phyloP scores from a whole-genome alignment of 2,329 filamentous ascomycete genomes.

The Aureobasidium uvarum region DNA sequence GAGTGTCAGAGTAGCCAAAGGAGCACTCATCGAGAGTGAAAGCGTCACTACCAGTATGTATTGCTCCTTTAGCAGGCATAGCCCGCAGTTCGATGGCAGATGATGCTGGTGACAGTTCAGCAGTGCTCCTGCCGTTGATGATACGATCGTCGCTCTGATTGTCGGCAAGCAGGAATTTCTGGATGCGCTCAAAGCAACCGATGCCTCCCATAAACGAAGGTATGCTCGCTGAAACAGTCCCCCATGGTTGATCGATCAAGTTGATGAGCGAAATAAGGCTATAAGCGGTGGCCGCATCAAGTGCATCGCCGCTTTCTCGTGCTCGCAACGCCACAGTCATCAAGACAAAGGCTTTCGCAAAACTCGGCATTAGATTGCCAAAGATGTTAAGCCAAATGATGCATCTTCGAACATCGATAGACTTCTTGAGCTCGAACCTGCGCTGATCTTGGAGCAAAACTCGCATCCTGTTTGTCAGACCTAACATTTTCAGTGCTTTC shows the following conservation, averaged over 20 bases:
- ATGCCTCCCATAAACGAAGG: background rate
- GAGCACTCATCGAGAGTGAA: background rate
- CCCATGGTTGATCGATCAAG: background rate
- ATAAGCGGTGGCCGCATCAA: background rate
- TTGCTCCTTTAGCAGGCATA: background rate
- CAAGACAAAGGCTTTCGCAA: background rate
- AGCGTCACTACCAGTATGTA: too few relatives aligned
- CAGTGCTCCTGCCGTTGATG: background rate
- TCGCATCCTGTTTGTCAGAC: background rate
- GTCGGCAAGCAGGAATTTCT: background rate
- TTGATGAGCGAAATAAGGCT: background rate
- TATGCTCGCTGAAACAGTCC: background rate
- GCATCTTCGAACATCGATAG: background rate
- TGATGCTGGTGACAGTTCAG: background rate
- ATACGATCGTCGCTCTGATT: background rate
- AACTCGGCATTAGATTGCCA: constrained; percentile 2
- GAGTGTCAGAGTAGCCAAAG: background rate
- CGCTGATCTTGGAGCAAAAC: constrained; percentile 14
- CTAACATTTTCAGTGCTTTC: constrained; percentile 27
- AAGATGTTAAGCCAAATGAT: constrained; percentile 6
- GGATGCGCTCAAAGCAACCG: constrained; percentile 13
- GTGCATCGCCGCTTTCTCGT: background rate
- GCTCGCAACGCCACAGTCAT: background rate
- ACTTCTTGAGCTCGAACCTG: background rate
- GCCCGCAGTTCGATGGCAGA: background rate